A percentile compares a stretch with the other conserved stretches of the same genome.
Evolutionary conservation across 164 flowering plant genomes (phyloP).

Genomic region (Piper longum): DNA sequence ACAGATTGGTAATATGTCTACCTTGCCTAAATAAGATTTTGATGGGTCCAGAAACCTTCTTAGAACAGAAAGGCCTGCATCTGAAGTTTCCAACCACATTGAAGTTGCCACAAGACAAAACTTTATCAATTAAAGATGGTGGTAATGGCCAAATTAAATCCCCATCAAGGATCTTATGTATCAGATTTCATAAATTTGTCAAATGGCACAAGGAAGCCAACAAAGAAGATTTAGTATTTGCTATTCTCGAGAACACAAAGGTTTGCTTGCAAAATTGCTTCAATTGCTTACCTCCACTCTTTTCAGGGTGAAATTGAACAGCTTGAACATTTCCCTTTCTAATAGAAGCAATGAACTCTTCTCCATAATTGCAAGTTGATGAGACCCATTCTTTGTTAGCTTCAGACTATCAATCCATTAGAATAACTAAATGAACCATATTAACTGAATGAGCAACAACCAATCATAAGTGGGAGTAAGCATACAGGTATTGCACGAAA

Average conservation of each 20-base stretch:
- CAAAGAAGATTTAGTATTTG: too few relatives aligned
- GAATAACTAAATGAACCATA: neutral
- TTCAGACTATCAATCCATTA: slow-evolving; percentile 35
- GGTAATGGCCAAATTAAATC: too few relatives aligned
- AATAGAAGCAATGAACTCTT: slow-evolving; percentile 71
- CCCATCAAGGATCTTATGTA: too few relatives aligned
- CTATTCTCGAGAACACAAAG: neutral
- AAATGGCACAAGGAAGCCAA: too few relatives aligned
- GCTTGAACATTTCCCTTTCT: slow-evolving; percentile 89
- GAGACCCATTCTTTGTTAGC: slow-evolving; percentile 86
- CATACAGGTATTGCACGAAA: slow-evolving; percentile 83
- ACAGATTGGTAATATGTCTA: slow-evolving; percentile 16
- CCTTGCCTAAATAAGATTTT: slow-evolving; percentile 46
- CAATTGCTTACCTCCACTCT: slow-evolving; percentile 75
- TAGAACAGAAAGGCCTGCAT: slow-evolving; percentile 82
- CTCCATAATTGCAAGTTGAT: slow-evolving; percentile 88
- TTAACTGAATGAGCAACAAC: slow-evolving; percentile 3
- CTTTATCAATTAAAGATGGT: too few relatives aligned
- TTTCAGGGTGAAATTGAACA: slow-evolving; percentile 98
- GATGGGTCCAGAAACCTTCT: slow-evolving; percentile 57
- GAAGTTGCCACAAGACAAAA: neutral
- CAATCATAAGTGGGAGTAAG: neutral
- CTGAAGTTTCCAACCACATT: slow-evolving; percentile 27
- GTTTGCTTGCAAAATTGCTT: neutral
- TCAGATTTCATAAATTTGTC: too few relatives aligned